These are phyloP conservation scores for Rhamnella rubrinervis DNA, from an alignment of 331 rosid genomes.

Conservation along the genomic window DNA sequence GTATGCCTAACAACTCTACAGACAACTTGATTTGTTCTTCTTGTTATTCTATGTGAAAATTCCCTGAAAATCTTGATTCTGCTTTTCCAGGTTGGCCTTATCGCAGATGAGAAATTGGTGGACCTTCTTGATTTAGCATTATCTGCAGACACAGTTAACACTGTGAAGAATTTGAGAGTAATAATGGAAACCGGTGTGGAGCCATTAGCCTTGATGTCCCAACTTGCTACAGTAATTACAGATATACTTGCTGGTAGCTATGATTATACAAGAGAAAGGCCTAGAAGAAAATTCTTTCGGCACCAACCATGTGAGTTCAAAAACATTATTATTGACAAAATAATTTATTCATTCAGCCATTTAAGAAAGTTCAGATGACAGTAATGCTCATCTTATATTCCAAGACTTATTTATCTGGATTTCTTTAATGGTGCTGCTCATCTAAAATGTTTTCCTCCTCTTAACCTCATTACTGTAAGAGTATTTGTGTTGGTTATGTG, in stretches of 20 bases:
- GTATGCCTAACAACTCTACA: not conserved
- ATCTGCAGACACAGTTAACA: slow-evolving; percentile 96
- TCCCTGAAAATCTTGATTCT: slow-evolving; percentile 25
- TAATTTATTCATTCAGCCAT: not conserved
- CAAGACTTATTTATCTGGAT: not conserved
- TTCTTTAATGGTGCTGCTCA: not conserved
- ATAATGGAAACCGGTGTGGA: slow-evolving; percentile 98
- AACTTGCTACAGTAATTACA: slow-evolving; percentile 94
- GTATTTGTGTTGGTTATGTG: not conserved
- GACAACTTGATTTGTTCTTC: not conserved
- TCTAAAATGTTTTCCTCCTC: not conserved
- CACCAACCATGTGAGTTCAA: slow-evolving; percentile 78
- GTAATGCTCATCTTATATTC: not conserved
- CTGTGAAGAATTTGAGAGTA: slow-evolving; percentile 88
- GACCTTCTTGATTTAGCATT: slow-evolving; percentile 98
- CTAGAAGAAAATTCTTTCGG: slow-evolving; percentile 86
- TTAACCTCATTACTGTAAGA: not conserved
- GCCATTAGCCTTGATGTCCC: slow-evolving; percentile 94
- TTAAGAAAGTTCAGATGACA: slow-evolving; percentile 6
- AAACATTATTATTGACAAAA: not conserved
- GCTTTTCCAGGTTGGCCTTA: slow-evolving; percentile 86
- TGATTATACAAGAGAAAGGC: slow-evolving; percentile 72
- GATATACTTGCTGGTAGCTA: slow-evolving; percentile 97
- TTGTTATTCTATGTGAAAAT: slow-evolving; percentile 16
- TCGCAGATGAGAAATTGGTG: slow-evolving; percentile 93